Evolutionary conservation across 352 stramenopile species (phyloP), one percentile per base, ranked within the genome.

Genomic region (Globisporangium lucens): DNA sequence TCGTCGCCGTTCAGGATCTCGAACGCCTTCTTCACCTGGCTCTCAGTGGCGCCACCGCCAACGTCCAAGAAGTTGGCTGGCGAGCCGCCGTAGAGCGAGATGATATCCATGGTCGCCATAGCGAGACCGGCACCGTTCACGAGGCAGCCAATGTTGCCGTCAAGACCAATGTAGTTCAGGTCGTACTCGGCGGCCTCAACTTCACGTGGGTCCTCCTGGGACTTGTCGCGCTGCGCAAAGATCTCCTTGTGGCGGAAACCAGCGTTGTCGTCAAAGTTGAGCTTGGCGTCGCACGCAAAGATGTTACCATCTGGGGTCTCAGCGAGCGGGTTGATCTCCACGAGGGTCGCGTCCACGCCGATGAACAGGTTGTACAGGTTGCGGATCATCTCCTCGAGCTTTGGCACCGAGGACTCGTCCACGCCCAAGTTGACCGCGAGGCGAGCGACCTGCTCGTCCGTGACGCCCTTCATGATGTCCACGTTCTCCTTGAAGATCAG

Each of bases 101-200:
- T 99, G 76, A 99, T 99, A 78, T 99, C 97, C 97, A 99, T 99
- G 27, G 98, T 99, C 52, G 92, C 89, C 98, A 99, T 99, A 72
- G 98, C 98, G 46, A 99, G 83, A 76, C 98, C 98, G 35, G 98
- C 98, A 65, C 98, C 98, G 81, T 99, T 99, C 46, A 99, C 98
- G 80, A 99, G 98, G 84, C 98, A 99, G 63, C 98, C 98, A 73
- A 99, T 99, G 78, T 98, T 99, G 64, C 98, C 97, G 74, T 98
- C 95, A n/a, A 99, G 85, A 56, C 97, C 97, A 75, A 99, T 99
- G 85, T 99, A 99, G 83, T 99, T 99, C 33, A 99, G 87, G 86
- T 98, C 96, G 74, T 97, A 95, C 68, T 97, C 94, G 52, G 81
- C 87, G 51, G 94, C 93, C 70, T 97, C 89, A 24, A 97, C 90